Base-by-base conservation (phyloP, 345 rosid genomes). In the Populus tremula region DNA sequence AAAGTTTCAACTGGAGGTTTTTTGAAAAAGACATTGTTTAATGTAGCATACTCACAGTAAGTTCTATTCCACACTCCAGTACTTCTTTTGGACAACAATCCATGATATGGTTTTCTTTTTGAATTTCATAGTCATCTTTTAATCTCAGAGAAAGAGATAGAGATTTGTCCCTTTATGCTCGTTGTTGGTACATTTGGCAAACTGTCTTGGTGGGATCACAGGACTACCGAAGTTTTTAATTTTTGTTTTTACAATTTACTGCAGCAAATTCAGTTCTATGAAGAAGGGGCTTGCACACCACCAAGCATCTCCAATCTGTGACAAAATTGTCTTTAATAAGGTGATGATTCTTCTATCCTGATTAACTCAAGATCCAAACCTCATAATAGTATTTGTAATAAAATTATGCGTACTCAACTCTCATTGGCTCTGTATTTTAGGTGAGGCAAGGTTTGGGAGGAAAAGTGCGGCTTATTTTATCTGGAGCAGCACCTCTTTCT, bases 401-500 rank as follows among this genome's bases (percentile, higher is more conserved):
- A 59, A 63, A 82, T 72, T 59, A 17, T 50, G 16, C 74, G 56
- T 73, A 11, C 47, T 5, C 36, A 35, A 43, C 54, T 66, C 38
- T 82, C 77, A n/a, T 59, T 61, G 11, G 47, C 65, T 38, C 53
- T 71, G 66, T 31, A 35, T 70, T 38, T 76, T 86, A 93, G 99
- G 97, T 96, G 59, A 91, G 90, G 89, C 88, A 91, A 88, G 95
- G 94, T 2, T 85, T 94, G 81, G 99, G 99, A 63, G 99, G 99
- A 77, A 94, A 75, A 6, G 97, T 96, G 75, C 88, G 99, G 67
- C 83, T 96, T 41, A 90, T 96, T 79, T 87, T 96, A 45, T 96
- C 99, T 25, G 97, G 99, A 80, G 99, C 93, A 69, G 97, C 99
- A 75, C 99, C 99, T 76, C 92, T 96, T 70, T 84, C 97, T 79